Conservation (phyloP, 345 rosid genomes). For the Lepidium sativum region DNA sequence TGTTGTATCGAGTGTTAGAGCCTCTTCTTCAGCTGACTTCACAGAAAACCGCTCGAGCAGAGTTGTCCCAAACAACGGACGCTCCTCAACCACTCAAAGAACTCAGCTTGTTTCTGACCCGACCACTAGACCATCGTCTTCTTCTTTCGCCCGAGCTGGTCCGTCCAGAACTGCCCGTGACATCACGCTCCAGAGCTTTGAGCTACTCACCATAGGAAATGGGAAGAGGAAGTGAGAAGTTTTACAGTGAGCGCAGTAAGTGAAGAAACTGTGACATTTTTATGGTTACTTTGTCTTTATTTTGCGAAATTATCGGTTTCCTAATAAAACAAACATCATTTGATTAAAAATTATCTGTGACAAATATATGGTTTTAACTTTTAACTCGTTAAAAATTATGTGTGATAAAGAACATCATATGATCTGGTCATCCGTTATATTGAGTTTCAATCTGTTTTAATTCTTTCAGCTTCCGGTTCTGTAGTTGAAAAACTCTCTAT, state of each 20-base stretch:
- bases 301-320: slow-evolving; percentile 4
- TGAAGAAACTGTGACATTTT: slow-evolving; percentile 12
- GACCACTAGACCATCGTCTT: slow-evolving; percentile 35
- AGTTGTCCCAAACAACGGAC: slow-evolving; percentile 52
- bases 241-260: background rate
- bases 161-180: slow-evolving; percentile 50
- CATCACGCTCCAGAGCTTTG: slow-evolving; percentile 63
- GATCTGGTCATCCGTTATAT: no score
- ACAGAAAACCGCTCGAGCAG: slow-evolving; percentile 62
- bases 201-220: slow-evolving; percentile 65
- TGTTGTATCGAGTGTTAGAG: slow-evolving; percentile 47
- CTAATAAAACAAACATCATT: slow-evolving; percentile 11
- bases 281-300: background rate
- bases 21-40: slow-evolving; percentile 77
- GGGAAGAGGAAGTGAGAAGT: slow-evolving; percentile 31
- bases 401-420: no score
- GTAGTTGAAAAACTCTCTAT: no score
- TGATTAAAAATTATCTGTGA: slow-evolving; percentile 18
- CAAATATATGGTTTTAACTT: slow-evolving; percentile 8
- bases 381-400: background rate
- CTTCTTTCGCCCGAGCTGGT: slow-evolving; percentile 51
- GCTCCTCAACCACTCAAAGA: slow-evolving; percentile 61
- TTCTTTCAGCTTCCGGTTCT: no score
- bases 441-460: no score
- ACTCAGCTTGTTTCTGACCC: slow-evolving; percentile 59